Base-by-base conservation (phyloP, 2,329 filamentous ascomycete genomes). In the Colletotrichum limetticola region DNA sequence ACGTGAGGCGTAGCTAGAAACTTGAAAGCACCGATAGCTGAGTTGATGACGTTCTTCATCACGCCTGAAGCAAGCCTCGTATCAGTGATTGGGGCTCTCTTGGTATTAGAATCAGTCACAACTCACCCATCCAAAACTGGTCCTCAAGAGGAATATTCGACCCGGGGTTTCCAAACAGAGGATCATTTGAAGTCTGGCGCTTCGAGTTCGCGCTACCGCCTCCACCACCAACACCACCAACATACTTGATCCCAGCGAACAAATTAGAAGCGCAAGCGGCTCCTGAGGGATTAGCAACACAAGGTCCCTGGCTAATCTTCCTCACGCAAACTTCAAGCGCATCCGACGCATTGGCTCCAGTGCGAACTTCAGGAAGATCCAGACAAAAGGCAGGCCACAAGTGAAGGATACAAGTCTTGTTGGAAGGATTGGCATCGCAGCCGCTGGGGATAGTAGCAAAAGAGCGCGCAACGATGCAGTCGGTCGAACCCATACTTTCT, bases 81-180 rank as follows among this genome's bases (percentile, higher is more conserved):
- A 7, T 24, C 9, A 49, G 42, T 22, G 11, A 14, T 4, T 11
- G 52, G 22, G 52, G 11, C 5, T 26, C 52, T 49, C 3, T 49
- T 49, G 42, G n/a, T 26, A 11, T 5, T 55, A 11, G 4, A 26
- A 11, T 14, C 22, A 11, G 9, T 37, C n/a, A 52, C 4, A 4
- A 59, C 37, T n/a, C 30, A 66, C 63, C 63, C 14, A 66, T 56
- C 63, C 55, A 66, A 12, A 52, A 66, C 28, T 52, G 35, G 26
- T 59, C 64, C 28, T 59, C 64, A 9, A 24, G 11, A 6, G 64
- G 64, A 12, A 59, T 30, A 14, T 22, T 16, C 11, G 11, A 32
- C 19, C 49, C 26, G 6, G 32, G 35, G 19, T 66, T 56, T 19
- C 64, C 32, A n/a, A 66, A 49, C 16, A 66, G 55, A 14, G 35